Base-by-base conservation (phyloP, 805 yeast genomes). In the Metschnikowia borealis region DNA sequence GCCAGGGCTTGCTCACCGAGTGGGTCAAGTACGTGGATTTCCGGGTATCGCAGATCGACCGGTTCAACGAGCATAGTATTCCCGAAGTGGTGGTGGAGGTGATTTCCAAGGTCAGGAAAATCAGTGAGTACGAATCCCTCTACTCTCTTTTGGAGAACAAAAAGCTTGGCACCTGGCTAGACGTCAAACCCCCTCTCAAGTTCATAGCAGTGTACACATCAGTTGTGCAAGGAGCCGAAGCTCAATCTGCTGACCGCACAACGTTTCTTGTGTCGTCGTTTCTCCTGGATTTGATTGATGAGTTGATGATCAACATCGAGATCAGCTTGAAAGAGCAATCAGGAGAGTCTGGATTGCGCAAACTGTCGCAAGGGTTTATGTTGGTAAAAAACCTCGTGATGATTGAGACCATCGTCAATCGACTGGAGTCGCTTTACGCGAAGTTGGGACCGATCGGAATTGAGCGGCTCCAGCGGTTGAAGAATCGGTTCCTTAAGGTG, bases 251-350 rank as follows among this genome's bases (percentile, higher is more conserved):
- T 6, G 54, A 50, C 49, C 53, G 37, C 33, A 39, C 45, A 2
- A 52, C 52, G 29, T 78, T 76, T 49, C 66, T 86, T 54, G 65
- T 89, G 33, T 78, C 89, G 1, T 75, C 86, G 40, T 91, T 79
- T 61, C 78, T 82, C 53, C 79, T 90, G 46, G 98, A 92, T 64
- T 75, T 86, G 40, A 77, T 92, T 39, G 97, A 91, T 64, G 82
- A 84, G 41, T 76, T 89, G 23, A 75, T 84, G 62, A 72, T 83
- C 32, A 78, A 78, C 47, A 67, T 91, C 43, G 95, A 87, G 62
- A 71, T 80, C 46, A 77, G 78, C 55, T 80, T 87, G 29, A 75
- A 77, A 59, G 77, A 43, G 53, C 63, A 59, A 37, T 44, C 57
- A 10, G 52, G 53, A 33, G 65, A 61, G 33, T 53, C 51, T 6